Base-by-base conservation (phyloP, 805 yeast species). In the Lipomyces mesembrius region DNA sequence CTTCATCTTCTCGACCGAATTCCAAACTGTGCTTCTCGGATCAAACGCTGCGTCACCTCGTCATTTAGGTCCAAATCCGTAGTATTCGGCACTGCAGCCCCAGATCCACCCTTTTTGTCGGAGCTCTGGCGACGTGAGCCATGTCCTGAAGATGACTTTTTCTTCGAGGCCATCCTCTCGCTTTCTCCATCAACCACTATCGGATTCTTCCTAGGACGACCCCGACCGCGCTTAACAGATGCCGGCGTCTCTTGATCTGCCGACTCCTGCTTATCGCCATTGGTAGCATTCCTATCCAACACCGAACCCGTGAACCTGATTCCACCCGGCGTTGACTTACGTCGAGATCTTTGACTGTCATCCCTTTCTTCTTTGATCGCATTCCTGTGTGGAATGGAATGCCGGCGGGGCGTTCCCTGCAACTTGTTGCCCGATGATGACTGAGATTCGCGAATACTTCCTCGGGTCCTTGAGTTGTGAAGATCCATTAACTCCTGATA, bases 1-100 rank as follows among this genome's bases (percentile, higher is more conserved):
- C 32, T 5, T 62, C 59, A 62, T 14, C 71, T 70, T 32, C 70
- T 60, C 20, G 71, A 63, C 17, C 71, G 63, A 29, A 68, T 63
- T 35, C 71, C 71, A 53, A 68, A 55, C 35, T 68, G 71, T 2
- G 71, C 71, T 49, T 68, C 70, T 17, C 71, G 54, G n/a, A 68
- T 68, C 27, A 68, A 39, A 3, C 66, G 60, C 20, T 60, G 67
- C 32, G 60, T 49, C 35, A 34, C 53, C 27, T 64, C 66, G 17
- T 57, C 65, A 17, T 60, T 59, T 8, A 56, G 5, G 8, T 62
- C 59, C 25, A 65, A 52, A 6, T 57, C 57, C 12, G 55, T 25
- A 12, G 27, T 52, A 29, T 12, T 52, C 32, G 17, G 7, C 34
- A 17, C 9, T 22, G 34, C 32, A 29, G 17, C 20, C 2, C 27